These are phyloP conservation scores for sorghum (Sorghum bicolor) DNA, from an alignment of 176 grass and related monocot genomes.

Conservation along the genomic window Sorghum_bicolor_NCBIv3 NC_012871.2:62941501-62942000, in stretches of 20 bases:
- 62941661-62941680: neutral
- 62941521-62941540: neutral
- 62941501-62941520: neutral
- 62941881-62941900: neutral
- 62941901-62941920: neutral
- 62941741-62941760: neutral
- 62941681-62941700: neutral
- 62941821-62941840: neutral
- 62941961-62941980: neutral
- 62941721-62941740: neutral
- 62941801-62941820: neutral
- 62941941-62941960: neutral
- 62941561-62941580: neutral
- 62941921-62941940: neutral
- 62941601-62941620: neutral
- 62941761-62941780: neutral
- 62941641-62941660: neutral
- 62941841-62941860: neutral
- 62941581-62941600: neutral
- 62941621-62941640: neutral
- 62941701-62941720: neutral
- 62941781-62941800: neutral
- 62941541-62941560: neutral
- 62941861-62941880: neutral
- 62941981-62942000: neutral